Evolutionary conservation across 2,329 filamentous ascomycete genomes (phyloP).

Genomic region (Rhexocercosporidium sp.): DNA sequence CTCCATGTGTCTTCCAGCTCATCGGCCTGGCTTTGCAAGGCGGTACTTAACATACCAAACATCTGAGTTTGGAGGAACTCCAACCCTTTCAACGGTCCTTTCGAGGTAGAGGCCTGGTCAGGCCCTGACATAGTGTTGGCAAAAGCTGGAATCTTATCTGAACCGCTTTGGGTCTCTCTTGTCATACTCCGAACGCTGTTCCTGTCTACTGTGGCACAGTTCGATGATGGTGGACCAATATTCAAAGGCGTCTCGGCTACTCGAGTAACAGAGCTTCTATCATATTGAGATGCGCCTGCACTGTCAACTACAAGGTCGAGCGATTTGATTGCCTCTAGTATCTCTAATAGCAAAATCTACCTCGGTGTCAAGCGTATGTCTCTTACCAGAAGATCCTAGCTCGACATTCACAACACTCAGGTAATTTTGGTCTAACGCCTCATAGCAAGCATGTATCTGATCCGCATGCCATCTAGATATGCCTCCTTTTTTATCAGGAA

Average conservation of each 20-base stretch:
- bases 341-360: background rate
- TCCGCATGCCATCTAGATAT: slow-evolving; percentile 18
- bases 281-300: background rate
- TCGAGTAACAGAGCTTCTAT: background rate
- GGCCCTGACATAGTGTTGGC: no score
- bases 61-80: background rate
- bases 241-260: background rate
- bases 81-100: background rate
- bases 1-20: slow-evolving; percentile 2
- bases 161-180: background rate
- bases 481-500: slow-evolving; percentile 10
- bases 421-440: slow-evolving; percentile 12
- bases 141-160: background rate
- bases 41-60: background rate
- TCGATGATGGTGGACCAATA: background rate
- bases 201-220: background rate
- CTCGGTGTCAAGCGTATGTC: background rate
- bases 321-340: background rate
- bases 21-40: background rate
- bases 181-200: background rate
- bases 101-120: background rate
- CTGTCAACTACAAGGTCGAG: background rate
- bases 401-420: slow-evolving; percentile 13
- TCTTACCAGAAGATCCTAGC: background rate
- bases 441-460: slow-evolving; percentile 8